Conservation (phyloP, 306 rosid species). For the Cotoneaster glaucophyllus region DNA sequence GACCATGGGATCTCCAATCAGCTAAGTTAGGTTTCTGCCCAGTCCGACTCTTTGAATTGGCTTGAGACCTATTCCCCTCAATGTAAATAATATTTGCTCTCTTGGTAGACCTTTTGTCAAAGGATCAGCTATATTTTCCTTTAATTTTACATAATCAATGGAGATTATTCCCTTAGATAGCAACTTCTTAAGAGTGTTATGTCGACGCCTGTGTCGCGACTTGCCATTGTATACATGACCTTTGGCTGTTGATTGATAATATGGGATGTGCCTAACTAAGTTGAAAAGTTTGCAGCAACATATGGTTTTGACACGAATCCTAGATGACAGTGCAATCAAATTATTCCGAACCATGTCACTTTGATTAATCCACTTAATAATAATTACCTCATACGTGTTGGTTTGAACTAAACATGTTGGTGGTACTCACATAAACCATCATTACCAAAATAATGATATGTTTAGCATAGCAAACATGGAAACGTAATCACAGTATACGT, state of each 20-base stretch:
- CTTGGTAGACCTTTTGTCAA: too few species aligned
- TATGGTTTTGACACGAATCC: constrained; percentile 4
- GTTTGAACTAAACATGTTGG: constrained; percentile 10
- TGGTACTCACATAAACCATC: not conserved
- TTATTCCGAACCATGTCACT: not conserved
- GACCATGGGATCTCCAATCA: too few species aligned
- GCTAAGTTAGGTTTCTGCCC: too few species aligned
- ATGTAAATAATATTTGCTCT: too few species aligned
- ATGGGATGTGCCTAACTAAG: not conserved
- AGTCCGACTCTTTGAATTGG: too few species aligned
- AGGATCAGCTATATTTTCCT: too few species aligned
- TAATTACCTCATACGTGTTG: not conserved
- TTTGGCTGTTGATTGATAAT: not conserved
- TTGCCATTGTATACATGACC: too few species aligned
- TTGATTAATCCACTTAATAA: not conserved
- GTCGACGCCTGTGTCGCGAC: too few species aligned
- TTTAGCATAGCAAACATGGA: constrained; percentile 27
- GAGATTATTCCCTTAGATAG: too few species aligned
- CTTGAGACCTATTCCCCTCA: too few species aligned
- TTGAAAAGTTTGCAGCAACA: not conserved
- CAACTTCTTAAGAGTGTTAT: too few species aligned
- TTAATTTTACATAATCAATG: too few species aligned
- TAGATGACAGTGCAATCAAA: not conserved
- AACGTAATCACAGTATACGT: constrained; percentile 18
- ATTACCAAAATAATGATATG: not conserved